Percentiles rank a stretch among this genome's conserved stretches.
Conservation (phyloP, 2,329 filamentous ascomycete genomes). For the Fusarium verrucosum region DNA sequence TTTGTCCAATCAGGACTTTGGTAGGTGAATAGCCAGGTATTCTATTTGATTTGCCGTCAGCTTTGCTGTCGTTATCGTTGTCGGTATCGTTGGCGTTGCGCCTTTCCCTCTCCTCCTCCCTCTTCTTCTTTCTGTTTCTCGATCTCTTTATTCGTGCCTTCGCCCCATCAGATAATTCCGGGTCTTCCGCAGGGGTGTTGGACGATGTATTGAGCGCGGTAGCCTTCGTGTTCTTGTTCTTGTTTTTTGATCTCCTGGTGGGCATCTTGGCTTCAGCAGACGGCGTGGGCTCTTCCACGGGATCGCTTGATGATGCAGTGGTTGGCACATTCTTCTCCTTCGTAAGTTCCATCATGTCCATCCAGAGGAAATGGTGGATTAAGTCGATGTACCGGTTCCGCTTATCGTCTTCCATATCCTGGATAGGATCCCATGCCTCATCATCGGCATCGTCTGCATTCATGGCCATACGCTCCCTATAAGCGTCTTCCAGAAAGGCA, state of each 20-base stretch:
- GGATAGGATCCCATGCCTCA: constrained; percentile 44
- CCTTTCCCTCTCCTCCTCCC: constrained; percentile 28
- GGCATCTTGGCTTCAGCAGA: not conserved
- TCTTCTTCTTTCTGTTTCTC: constrained; percentile 32
- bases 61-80: too few species aligned
- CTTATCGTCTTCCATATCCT: constrained; percentile 38
- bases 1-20: constrained; percentile 19
- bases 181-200: not conserved
- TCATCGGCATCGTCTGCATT: constrained; percentile 31
- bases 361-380: constrained; percentile 46
- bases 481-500: constrained; percentile 43
- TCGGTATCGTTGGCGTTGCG: not conserved
- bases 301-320: not conserved
- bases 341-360: constrained; percentile 11
- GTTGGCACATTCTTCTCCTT: not conserved
- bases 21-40: too few species aligned
- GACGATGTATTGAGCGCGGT: not conserved
- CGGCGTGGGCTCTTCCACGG: not conserved
- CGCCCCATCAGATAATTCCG: not conserved
- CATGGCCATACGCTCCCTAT: constrained; percentile 35
- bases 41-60: too few species aligned
- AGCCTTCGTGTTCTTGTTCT: constrained; percentile 37
- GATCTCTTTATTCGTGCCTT: constrained; percentile 7
- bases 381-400: constrained; percentile 43
- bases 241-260: constrained; percentile 17